Conservation (phyloP, 2,329 filamentous ascomycete species). For the Verticillium tricorpus region DNA sequence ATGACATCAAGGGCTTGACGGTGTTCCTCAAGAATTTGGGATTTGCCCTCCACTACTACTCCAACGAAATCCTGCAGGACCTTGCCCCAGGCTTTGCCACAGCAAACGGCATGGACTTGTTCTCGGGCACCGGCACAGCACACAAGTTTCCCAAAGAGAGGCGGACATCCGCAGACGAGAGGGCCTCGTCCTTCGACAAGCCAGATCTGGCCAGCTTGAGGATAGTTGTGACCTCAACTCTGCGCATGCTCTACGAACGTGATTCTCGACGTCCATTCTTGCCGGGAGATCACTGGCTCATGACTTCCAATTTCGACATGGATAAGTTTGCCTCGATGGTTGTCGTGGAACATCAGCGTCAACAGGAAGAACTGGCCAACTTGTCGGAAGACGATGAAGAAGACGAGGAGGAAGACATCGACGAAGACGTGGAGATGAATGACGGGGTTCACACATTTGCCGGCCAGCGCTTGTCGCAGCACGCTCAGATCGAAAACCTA, state of each 20-base stretch:
- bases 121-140: constrained; percentile 5
- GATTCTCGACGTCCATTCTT: constrained; percentile 86
- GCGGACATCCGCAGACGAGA: background rate
- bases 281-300: constrained; percentile 84
- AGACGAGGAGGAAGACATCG: constrained; percentile 25
- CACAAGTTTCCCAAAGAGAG: constrained; percentile 2
- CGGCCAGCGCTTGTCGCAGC: constrained; percentile 57
- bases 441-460: constrained; percentile 30
- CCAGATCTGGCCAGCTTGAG: constrained; percentile 75
- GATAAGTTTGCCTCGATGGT: constrained; percentile 81
- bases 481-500: constrained; percentile 59
- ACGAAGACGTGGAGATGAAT: constrained; percentile 13
- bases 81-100: constrained; percentile 4
- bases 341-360: constrained; percentile 80
- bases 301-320: constrained; percentile 86
- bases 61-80: constrained; percentile 50
- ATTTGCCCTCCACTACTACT: constrained; percentile 84
- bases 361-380: constrained; percentile 48
- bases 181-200: constrained; percentile 14
- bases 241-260: constrained; percentile 87
- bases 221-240: constrained; percentile 70
- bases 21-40: constrained; percentile 86
- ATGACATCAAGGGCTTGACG: constrained; percentile 69
- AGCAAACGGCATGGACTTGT: constrained; percentile 9
- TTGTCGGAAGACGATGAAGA: constrained; percentile 21